phyloP scores from a whole-genome alignment of 192 early-diverging fungal species.

The Rhizophagus prolifer region DNA sequence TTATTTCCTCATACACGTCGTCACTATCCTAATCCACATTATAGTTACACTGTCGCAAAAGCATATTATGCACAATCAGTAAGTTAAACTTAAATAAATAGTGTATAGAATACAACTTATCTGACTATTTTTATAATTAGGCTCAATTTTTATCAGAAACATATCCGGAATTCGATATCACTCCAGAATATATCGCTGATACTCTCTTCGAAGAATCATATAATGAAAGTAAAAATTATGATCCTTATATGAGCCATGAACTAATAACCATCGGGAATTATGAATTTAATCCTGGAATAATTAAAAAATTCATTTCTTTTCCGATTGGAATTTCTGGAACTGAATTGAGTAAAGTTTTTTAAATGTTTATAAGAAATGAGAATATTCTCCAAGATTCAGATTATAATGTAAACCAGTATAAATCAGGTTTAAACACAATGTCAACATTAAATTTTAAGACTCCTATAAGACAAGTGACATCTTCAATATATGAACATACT shows the following conservation, averaged over 20 bases:
- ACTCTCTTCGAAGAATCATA: not conserved
- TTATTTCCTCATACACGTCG: slow-evolving; percentile 25
- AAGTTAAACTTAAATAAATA: not conserved
- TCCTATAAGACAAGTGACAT: slow-evolving; percentile 20
- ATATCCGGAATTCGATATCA: slow-evolving; percentile 22
- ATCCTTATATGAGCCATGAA: slow-evolving; percentile 16
- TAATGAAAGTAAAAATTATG: not conserved
- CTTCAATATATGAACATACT: slow-evolving; percentile 5
- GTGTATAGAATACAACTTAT: too few species aligned
- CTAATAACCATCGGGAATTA: slow-evolving; percentile 10
- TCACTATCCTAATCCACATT: not conserved
- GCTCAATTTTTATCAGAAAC: not conserved
- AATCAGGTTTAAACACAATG: not conserved
- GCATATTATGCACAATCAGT: not conserved
- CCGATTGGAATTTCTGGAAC: slow-evolving; percentile 20
- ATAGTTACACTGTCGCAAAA: not conserved
- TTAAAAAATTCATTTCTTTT: slow-evolving; percentile 18
- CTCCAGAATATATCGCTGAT: not conserved
- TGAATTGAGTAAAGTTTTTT: slow-evolving; percentile 16
- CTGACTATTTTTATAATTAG: not conserved
- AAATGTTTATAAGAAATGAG: not conserved
- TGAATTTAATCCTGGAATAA: not conserved
- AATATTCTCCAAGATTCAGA: not conserved
- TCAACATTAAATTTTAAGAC: slow-evolving; percentile 24
- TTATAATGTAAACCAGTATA: not conserved